phyloP scores from a whole-genome alignment of 768 basidiomycete genomes.

The Tremella fuciformis region DNA sequence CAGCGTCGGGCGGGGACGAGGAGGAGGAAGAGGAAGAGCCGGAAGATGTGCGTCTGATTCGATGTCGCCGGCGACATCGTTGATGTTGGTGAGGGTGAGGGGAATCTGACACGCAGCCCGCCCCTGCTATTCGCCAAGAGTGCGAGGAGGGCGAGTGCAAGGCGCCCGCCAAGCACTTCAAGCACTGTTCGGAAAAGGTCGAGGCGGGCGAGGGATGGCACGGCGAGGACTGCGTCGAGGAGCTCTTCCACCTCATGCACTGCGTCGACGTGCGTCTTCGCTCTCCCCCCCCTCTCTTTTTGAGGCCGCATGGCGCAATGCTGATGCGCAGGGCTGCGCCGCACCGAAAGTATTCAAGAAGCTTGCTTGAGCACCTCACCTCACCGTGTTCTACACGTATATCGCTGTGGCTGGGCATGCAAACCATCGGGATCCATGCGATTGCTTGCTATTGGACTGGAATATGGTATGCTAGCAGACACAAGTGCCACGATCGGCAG shows the following conservation, averaged over 20 bases:
- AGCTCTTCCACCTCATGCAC: slow-evolving; percentile 75
- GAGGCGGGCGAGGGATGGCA: slow-evolving; percentile 76
- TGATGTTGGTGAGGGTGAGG: too few species aligned
- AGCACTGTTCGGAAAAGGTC: slow-evolving; percentile 87
- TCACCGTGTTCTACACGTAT: too few species aligned
- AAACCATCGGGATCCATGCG: too few species aligned
- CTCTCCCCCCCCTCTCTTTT: slow-evolving; percentile 17
- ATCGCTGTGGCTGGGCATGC: too few species aligned
- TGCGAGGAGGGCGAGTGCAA: slow-evolving; percentile 71
- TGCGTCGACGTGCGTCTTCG: slow-evolving; percentile 70
- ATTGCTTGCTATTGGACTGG: too few species aligned
- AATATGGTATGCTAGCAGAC: too few species aligned
- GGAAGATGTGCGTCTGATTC: slow-evolving; percentile 67
- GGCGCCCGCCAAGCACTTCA: slow-evolving; percentile 72
- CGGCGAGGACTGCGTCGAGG: slow-evolving; percentile 77
- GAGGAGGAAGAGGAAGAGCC: slow-evolving; percentile 66
- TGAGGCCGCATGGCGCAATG: not conserved
- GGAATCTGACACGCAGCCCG: slow-evolving; percentile 55
- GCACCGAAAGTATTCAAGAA: slow-evolving; percentile 81
- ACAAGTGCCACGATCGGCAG: too few species aligned
- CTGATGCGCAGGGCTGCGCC: slow-evolving; percentile 55
- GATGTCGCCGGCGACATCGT: not conserved
- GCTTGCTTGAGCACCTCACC: slow-evolving; percentile 54
- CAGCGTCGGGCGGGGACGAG: slow-evolving; percentile 56
- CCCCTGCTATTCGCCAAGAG: slow-evolving; percentile 71